Evolutionary conservation across 176 grass and related monocot species (phyloP), one percentile per base, ranked within the genome.

Genomic region (Carex scoparia): DNA sequence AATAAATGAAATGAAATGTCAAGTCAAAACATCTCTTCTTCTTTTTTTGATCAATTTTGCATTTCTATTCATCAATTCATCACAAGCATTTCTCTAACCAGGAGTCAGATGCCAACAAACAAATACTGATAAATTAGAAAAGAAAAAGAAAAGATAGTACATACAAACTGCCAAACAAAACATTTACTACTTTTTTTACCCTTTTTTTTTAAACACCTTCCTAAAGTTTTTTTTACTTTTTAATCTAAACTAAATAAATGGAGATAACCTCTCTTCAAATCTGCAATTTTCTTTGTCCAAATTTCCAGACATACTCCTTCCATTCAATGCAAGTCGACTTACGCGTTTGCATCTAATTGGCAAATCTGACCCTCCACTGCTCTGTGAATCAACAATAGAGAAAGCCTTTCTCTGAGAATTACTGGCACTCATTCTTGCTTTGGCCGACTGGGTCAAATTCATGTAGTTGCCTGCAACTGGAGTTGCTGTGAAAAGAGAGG

Each of bases 391-490:
- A 18, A 91, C 79, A 1, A 82, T 86, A 78, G 94, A 92, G 70
- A 94, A 87, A 12, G 86, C 85, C 2, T 62, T 76, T 65, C 87
- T 92, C 16, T 89, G 84, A 9, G 42, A 15, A 65, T 18, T 44
- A 53, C 32, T 82, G 23, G 74, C 64, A 65, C 80, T 90, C 69
- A 84, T 66, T 82, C 88, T 98, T 81, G 92, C 91, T 79, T 91
- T 94, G 35, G 89, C 91, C 3, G 95, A 91, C 82, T 98, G 89
- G 10, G 94, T 97, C 87, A 87, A 78, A 84, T 61, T 86, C 92
- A 97, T 92, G 76, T 97, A 97, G 84, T 30, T 97, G 6, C 90
- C 84, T 13, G 68, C 80, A 59, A 55, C 48, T 71, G 2, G 81
- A 85, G 79, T 87, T 67, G 69, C 84, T 80, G 53, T 91, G 89